Conservation (phyloP, 1,284 basidiomycete species). For the Athelia psychrophila region DNA sequence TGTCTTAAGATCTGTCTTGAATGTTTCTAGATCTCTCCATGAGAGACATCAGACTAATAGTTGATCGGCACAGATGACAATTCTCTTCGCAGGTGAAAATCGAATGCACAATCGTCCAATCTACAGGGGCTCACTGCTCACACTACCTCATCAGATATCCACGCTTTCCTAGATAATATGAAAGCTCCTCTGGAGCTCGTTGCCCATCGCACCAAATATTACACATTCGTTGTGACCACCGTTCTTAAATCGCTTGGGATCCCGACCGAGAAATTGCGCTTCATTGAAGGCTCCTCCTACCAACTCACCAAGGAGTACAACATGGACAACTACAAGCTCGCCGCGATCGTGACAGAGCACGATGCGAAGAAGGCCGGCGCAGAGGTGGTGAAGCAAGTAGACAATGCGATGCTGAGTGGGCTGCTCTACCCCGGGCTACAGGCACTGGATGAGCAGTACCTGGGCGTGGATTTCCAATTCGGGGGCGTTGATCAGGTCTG, state of each 20-base stretch:
- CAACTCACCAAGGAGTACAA: slow-evolving; percentile 93
- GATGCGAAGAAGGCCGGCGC: slow-evolving; percentile 99
- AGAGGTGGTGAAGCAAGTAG: slow-evolving; percentile 98
- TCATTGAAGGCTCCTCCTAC: slow-evolving; percentile 91
- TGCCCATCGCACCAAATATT: slow-evolving; percentile 87
- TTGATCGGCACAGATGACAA: slow-evolving; percentile 60
- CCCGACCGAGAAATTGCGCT: slow-evolving; percentile 80
- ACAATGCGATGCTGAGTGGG: slow-evolving; percentile 87
- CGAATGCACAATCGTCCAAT: not conserved
- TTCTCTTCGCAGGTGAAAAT: slow-evolving; percentile 80
- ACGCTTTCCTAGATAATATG: slow-evolving; percentile 97
- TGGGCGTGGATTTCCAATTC: slow-evolving; percentile 96
- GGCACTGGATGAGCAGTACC: slow-evolving; percentile 96
- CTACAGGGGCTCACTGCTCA: too few relatives aligned
- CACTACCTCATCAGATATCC: slow-evolving; percentile 64
- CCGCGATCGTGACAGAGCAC: slow-evolving; percentile 89
- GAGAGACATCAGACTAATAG: not conserved
- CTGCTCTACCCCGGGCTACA: slow-evolving; percentile 96
- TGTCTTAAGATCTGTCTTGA: too few relatives aligned
- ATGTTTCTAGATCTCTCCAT: too few relatives aligned
- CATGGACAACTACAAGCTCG: slow-evolving; percentile 92
- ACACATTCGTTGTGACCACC: slow-evolving; percentile 78
- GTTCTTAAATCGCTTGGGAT: slow-evolving; percentile 91
- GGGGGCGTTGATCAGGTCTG: slow-evolving; percentile 94
- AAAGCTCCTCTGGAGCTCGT: slow-evolving; percentile 98